Conservation (phyloP, 352 stramenopile species). For the Phytopythium oedochilum region DNA sequence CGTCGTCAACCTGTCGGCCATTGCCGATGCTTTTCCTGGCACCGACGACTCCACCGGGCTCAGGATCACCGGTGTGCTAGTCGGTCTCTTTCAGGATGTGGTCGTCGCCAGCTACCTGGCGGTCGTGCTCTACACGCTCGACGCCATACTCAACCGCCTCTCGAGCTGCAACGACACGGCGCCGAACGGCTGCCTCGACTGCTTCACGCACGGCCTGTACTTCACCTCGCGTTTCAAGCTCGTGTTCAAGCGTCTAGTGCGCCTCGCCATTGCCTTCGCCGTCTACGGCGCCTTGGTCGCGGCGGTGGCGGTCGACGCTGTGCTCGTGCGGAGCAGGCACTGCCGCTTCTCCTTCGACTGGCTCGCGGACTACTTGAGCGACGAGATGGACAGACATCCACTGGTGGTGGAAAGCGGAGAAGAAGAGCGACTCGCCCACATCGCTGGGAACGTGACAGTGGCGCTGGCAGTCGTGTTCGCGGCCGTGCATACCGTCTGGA, state of each 20-base stretch:
- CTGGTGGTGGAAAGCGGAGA: not conserved
- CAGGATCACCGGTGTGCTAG: slow-evolving; percentile 9
- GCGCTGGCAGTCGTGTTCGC: slow-evolving; percentile 10
- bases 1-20: slow-evolving; percentile 13
- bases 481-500: slow-evolving; percentile 12
- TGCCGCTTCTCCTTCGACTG: slow-evolving; percentile 10
- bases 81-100: slow-evolving; percentile 19
- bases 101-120: slow-evolving; percentile 20
- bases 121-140: slow-evolving; percentile 11
- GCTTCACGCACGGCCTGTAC: slow-evolving; percentile 19
- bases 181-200: slow-evolving; percentile 23
- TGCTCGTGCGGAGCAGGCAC: slow-evolving; percentile 10
- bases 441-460: slow-evolving; percentile 5
- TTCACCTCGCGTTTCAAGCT: slow-evolving; percentile 14
- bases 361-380: slow-evolving; percentile 10
- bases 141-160: slow-evolving; percentile 17
- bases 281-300: slow-evolving; percentile 15
- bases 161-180: slow-evolving; percentile 24
- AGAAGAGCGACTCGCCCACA: slow-evolving; percentile 1
- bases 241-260: slow-evolving; percentile 15
- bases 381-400: slow-evolving; percentile 1
- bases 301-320: slow-evolving; percentile 15
- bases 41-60: slow-evolving; percentile 6
- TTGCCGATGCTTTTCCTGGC: slow-evolving; percentile 3
- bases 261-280: slow-evolving; percentile 7